A percentile compares a stretch with the other conserved stretches of the same genome.
phyloP scores from a whole-genome alignment of 495 filamentous ascomycete species.

The Sphaerosporella brunnea region DNA sequence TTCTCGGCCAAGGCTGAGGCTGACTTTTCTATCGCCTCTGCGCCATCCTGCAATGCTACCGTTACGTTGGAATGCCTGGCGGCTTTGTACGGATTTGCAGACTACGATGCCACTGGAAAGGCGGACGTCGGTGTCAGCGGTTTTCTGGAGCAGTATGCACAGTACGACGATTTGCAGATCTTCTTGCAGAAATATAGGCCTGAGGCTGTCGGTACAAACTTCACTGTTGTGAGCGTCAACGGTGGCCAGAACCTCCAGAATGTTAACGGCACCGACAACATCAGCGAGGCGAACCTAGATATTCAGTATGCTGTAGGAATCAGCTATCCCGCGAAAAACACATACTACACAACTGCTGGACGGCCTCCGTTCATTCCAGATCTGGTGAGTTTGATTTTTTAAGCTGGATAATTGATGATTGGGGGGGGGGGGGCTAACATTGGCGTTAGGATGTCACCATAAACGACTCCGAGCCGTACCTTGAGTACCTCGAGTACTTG shows the following conservation, averaged over 20 bases:
- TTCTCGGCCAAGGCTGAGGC: too few relatives aligned
- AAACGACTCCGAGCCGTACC: constrained; percentile 62
- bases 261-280: constrained; percentile 25
- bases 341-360: constrained; percentile 51
- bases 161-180: constrained; percentile 36
- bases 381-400: constrained; percentile 16
- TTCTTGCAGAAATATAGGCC: constrained; percentile 40
- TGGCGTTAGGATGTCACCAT: constrained; percentile 23
- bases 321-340: constrained; percentile 39
- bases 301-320: constrained; percentile 50
- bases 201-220: constrained; percentile 34
- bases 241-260: constrained; percentile 38
- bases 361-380: constrained; percentile 40
- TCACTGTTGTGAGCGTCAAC: constrained; percentile 44
- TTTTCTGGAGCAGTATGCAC: constrained; percentile 49
- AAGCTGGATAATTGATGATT: not conserved
- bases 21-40: not conserved
- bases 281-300: constrained; percentile 52
- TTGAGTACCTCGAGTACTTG: constrained; percentile 60
- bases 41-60: constrained; percentile 10
- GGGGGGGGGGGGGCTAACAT: constrained; percentile 25
- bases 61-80: constrained; percentile 44
- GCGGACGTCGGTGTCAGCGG: constrained; percentile 49
- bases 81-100: constrained; percentile 40
- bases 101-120: constrained; percentile 27